Percentiles rank a stretch among this genome's conserved stretches.
Conservation (phyloP, 257 asterid genomes). For the Asclepias syriaca region DNA sequence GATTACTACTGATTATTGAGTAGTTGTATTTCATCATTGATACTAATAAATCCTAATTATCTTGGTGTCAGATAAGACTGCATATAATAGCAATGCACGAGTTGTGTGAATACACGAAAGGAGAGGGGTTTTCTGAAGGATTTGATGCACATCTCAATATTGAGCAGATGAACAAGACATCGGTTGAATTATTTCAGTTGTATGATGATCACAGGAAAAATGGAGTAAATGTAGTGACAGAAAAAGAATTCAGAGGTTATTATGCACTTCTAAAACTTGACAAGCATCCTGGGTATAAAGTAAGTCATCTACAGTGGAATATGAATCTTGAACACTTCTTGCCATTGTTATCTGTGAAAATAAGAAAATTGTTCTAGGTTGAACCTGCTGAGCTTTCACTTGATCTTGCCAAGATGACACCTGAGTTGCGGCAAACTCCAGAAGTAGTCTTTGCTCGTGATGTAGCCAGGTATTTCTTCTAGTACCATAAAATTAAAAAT, state of each 20-base stretch:
- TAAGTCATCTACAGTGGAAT: constrained; percentile 45
- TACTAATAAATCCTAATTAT: constrained; percentile 11
- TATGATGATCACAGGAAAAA: constrained; percentile 93
- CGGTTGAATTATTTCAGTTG: constrained; percentile 87
- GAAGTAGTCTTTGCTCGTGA: constrained; percentile 91
- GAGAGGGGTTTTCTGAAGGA: constrained; percentile 99
- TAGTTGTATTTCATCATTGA: background rate
- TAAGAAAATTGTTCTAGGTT: constrained; percentile 76
- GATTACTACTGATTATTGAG: background rate
- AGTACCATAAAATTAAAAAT: background rate
- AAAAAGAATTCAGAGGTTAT: constrained; percentile 95
- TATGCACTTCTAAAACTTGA: constrained; percentile 98
- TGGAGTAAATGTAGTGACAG: constrained; percentile 71
- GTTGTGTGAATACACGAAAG: constrained; percentile 88
- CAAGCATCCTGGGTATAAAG: constrained; percentile 98
- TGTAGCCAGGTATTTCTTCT: constrained; percentile 74
- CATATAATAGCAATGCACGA: constrained; percentile 98
- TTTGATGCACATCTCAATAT: constrained; percentile 98
- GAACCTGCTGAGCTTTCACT: constrained; percentile 99
- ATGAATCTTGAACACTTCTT: constrained; percentile 22
- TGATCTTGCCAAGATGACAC: constrained; percentile 97
- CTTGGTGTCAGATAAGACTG: constrained; percentile 79
- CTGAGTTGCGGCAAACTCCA: constrained; percentile 82
- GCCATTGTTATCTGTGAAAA: constrained; percentile 32
- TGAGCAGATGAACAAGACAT: constrained; percentile 98